Percentiles rank a stretch among this genome's conserved stretches.
These are phyloP conservation scores for Aspergillus sp. DNA, from an alignment of 2,329 filamentous ascomycete genomes.

Conservation along the genomic window DNA sequence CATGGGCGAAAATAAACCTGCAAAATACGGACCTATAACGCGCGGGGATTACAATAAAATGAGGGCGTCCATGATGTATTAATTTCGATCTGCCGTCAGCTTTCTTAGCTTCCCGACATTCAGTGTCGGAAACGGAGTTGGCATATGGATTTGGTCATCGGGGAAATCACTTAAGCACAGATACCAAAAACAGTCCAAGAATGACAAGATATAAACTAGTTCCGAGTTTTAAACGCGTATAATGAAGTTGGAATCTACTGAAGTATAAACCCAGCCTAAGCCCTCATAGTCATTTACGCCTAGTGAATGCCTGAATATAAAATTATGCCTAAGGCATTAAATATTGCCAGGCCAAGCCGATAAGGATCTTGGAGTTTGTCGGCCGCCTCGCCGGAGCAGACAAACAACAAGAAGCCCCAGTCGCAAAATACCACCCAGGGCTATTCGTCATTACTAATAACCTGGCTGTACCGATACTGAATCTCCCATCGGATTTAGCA, in stretches of 20 bases:
- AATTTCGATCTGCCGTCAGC: neutral
- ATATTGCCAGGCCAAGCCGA: slow-evolving; percentile 6
- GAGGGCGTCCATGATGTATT: slow-evolving; percentile 30
- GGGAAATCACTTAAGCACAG: neutral
- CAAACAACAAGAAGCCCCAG: neutral
- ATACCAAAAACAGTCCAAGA: neutral
- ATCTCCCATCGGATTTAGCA: too few relatives aligned
- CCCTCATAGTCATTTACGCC: slow-evolving; percentile 17
- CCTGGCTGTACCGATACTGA: neutral
- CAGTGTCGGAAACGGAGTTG: neutral
- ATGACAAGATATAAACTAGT: neutral
- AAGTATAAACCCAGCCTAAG: slow-evolving; percentile 17
- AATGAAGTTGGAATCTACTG: neutral
- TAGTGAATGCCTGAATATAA: neutral
- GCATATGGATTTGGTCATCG: neutral
- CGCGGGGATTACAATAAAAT: slow-evolving; percentile 39
- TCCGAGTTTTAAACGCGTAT: neutral
- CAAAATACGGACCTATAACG: slow-evolving; percentile 54
- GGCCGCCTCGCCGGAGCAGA: neutral
- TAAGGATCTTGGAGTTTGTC: neutral
- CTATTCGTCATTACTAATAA: neutral
- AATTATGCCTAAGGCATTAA: slow-evolving; percentile 3
- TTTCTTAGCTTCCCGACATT: neutral
- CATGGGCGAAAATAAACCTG: slow-evolving; percentile 41
- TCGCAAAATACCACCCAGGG: neutral